A percentile compares a stretch with the other conserved stretches of the same genome.
Conservation (phyloP, 164 flowering plant genomes). For the Aristolochia contorta region DNA sequence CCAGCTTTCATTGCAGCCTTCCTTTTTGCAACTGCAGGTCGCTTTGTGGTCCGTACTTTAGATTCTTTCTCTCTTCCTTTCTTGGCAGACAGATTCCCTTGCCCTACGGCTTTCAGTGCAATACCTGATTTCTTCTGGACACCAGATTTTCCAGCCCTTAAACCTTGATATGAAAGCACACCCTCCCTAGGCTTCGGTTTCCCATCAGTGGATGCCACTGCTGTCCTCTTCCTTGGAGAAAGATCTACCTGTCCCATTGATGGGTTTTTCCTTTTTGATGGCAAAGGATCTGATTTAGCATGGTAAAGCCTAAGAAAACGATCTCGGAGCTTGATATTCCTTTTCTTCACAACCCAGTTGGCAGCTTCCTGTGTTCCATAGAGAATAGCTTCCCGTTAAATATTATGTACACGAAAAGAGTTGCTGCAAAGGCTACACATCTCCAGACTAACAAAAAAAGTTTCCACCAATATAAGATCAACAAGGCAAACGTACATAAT, state of each 20-base stretch:
- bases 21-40: slow-evolving; percentile 86
- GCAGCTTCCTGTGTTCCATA: slow-evolving; percentile 63
- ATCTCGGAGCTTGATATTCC: slow-evolving; percentile 56
- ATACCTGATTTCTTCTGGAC: slow-evolving; percentile 30
- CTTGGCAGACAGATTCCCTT: slow-evolving; percentile 5
- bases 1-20: slow-evolving; percentile 37
- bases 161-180: slow-evolving; percentile 60
- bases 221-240: slow-evolving; percentile 33
- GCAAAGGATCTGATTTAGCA: slow-evolving; percentile 45
- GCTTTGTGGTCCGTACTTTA: slow-evolving; percentile 28
- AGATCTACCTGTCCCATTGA: slow-evolving; percentile 7
- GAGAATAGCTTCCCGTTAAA: too few species aligned
- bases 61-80: slow-evolving; percentile 2
- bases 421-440: too few species aligned
- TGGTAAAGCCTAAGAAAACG: slow-evolving; percentile 63
- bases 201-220: slow-evolving; percentile 16
- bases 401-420: too few species aligned
- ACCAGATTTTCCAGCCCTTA: slow-evolving; percentile 66
- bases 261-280: slow-evolving; percentile 35
- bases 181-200: slow-evolving; percentile 12
- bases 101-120: slow-evolving; percentile 11
- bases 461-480: neutral
- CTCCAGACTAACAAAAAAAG: too few species aligned
- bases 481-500: too few species aligned
- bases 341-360: slow-evolving; percentile 39